A percentile compares a stretch with the other conserved stretches of the same genome.
Evolutionary conservation across 371 early-diverging fungal genomes (phyloP).

Genomic region (Entomophthora muscae): DNA sequence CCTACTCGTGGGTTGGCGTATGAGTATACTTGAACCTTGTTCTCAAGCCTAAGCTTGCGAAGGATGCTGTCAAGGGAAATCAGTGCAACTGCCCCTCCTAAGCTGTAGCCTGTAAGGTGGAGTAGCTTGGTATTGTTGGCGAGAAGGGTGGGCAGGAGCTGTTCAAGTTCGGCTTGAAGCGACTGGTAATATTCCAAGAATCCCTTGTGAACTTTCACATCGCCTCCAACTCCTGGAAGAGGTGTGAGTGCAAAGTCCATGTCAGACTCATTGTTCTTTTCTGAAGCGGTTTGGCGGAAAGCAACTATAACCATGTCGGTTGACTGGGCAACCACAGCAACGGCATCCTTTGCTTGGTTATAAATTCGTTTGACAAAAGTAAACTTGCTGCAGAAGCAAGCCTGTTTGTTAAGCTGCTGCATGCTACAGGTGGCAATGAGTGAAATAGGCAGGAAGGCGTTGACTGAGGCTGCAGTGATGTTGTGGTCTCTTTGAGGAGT

Average conservation of each 20-base stretch:
- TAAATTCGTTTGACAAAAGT: not conserved
- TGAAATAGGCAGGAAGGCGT: not conserved
- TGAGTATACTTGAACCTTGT: not conserved
- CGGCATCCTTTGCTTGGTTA: not conserved
- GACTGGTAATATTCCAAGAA: not conserved
- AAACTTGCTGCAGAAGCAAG: not conserved
- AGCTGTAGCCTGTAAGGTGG: not conserved
- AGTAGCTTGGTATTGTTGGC: not conserved
- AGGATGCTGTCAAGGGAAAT: not conserved
- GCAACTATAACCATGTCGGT: not conserved
- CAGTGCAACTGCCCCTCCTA: not conserved
- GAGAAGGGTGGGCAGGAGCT: not conserved
- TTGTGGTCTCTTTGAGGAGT: not conserved
- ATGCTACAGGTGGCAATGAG: not conserved
- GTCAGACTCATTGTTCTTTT: not conserved
- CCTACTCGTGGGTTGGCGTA: not conserved
- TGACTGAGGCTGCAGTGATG: not conserved
- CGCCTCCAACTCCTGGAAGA: not conserved
- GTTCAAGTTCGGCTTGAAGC: not conserved
- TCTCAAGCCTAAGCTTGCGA: not conserved
- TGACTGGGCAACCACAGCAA: not conserved
- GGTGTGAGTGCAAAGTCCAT: not conserved
- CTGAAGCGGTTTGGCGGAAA: not conserved
- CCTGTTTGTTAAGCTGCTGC: not conserved
- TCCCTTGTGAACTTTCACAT: not conserved